Percentiles rank a stretch among this genome's conserved stretches.
phyloP scores from a whole-genome alignment of 2,329 filamentous ascomycete genomes.

The Grosmannia huntii region DNA sequence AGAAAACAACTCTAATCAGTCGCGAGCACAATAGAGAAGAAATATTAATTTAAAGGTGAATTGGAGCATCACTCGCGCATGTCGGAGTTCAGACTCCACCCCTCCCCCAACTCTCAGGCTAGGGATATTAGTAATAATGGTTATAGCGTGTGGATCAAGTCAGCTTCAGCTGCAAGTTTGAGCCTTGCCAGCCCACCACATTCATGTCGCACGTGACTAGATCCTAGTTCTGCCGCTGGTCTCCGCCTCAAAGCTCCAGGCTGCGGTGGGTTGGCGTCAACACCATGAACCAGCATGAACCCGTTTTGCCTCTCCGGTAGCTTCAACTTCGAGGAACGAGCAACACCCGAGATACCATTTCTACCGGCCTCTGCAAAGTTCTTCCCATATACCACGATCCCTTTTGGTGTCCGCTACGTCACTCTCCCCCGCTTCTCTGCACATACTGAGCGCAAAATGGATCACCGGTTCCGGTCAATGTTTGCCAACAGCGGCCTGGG shows the following conservation, averaged over 20 bases:
- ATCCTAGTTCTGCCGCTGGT: conserved; percentile 9
- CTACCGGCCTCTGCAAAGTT: neutral
- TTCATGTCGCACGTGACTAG: conserved; percentile 7
- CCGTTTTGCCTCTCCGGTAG: neutral
- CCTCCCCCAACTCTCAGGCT: neutral
- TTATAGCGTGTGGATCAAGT: neutral
- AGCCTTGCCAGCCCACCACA: neutral
- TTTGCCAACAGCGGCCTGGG: conserved; percentile 64
- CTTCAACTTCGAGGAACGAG: neutral
- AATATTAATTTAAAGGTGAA: neutral
- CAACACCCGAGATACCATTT: neutral
- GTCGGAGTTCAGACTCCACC: neutral
- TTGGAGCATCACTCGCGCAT: neutral
- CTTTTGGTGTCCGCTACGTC: neutral
- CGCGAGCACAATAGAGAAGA: neutral
- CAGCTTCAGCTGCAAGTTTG: neutral
- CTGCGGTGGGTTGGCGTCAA: conserved; percentile 22
- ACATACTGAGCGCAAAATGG: conserved; percentile 44
- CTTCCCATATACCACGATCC: neutral
- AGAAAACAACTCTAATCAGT: neutral
- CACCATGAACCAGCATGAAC: conserved; percentile 1
- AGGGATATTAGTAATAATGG: neutral
- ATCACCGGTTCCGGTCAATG: conserved; percentile 73
- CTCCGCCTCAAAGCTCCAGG: conserved; percentile 15
- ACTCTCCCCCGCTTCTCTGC: conserved; percentile 6